Base-by-base conservation (phyloP, 2,329 filamentous ascomycete genomes). In the Cladosporium sp. region DNA sequence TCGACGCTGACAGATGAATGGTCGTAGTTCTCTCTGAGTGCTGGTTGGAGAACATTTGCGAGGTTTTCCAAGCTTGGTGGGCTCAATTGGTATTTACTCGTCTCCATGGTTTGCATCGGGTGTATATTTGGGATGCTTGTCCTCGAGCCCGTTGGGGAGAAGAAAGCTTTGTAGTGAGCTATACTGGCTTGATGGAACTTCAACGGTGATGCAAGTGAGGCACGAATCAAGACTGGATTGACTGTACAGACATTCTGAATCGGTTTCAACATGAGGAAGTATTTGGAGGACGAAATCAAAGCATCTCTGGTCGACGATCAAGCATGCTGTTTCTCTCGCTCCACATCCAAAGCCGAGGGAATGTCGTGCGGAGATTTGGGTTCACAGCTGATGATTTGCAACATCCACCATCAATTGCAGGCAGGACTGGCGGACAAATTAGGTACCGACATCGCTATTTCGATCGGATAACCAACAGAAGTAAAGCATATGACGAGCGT, bases 1-100 rank as follows among this genome's bases (percentile, higher is more conserved):
- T 49, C 45, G 6, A 63, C 55, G 27, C 33, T 56, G 49, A 57
- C 46, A 6, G 55, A 54, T 3, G 59, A 52, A 18, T 50, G 41
- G 13, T 49, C 43, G 53, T 62, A 64, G 50, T 63, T 62, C 9
- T 48, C 38, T 49, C 56, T 35, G 3, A 64, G 51, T 2, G 61
- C 56, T 25, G 58, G 58, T 33, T 29, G 49, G 8, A 63, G 47
- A 5, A 55, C 53, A 9, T 41, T 29, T 16, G 49, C 56, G 20
- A 64, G 50, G 33, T 63, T 58, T 11, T 59, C 53, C 25, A 64
- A 51, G 13, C 56, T 42, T 2, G 62, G 62, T 15, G 59, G 57
- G 1, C 53, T 53, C 11, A 64, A 53, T 12, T 49, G 52, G 25
- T 16, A 43, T 18, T 6, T 20, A 4, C 25, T 25, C 13, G 40